Evolutionary conservation across 768 basidiomycete genomes (phyloP), one percentile per base, ranked within the genome.

Genomic region (Leccinum variicolor): DNA sequence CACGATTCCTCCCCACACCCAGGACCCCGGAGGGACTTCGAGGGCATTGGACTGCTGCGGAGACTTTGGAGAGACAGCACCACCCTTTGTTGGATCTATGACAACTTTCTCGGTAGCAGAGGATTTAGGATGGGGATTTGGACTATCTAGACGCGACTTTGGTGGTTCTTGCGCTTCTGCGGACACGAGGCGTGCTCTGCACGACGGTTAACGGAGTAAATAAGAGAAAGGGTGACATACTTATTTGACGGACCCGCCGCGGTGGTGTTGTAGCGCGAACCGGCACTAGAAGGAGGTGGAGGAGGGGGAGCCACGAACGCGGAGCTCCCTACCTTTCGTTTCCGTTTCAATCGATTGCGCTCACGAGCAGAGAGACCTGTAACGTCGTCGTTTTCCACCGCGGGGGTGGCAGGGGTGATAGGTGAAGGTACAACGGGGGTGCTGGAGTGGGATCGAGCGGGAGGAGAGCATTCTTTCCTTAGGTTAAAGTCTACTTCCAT

Each of bases 281-380:
- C 81, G 0, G 83, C 64, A 49, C 73, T 67, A 63, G 86, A 83
- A 25, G 85, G 79, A 2, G 89, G 87, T 15, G 78, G 76, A 6
- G 79, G 75, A 4, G 85, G 86, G 2, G 88, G 83, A 13, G 86
- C 80, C 15, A 94, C 92, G 64, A 92, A 92, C 1, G 89, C 90
- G 31, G 86, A 77, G 66, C 89, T 91, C 4, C 92, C 94, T 4
- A 82, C 81, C 66, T 95, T 97, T 55, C 95, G 89, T 69, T 98
- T 98, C 28, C 97, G 83, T 72, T 99, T 99, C 31, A 98, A 77
- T 49, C 95, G 84, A 69, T 97, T 97, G 31, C 90, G 84, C 73
- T 98, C 96, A 54, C 97, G 85, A 11, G 94, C 93, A 31, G 94
- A 97, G 47, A 98, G 76, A 6, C 81, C 82, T 45, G 67, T 75